Evolutionary conservation across 208 protist species (phyloP).

Genomic region (Wallacemonas sp.): DNA sequence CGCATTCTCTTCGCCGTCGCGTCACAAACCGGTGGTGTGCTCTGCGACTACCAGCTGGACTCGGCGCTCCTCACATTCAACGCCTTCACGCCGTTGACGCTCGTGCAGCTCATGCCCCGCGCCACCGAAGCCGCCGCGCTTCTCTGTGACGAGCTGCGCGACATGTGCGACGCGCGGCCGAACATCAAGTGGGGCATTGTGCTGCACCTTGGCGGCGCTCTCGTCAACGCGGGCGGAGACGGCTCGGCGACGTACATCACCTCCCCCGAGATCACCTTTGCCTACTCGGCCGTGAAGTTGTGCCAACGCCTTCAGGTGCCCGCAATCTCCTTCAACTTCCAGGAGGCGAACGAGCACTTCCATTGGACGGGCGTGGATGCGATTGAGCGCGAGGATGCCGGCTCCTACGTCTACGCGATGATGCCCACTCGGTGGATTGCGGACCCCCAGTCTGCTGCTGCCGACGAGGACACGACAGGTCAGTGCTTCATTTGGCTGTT

Average conservation of each 20-base stretch:
- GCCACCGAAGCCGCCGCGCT: conserved; percentile 14
- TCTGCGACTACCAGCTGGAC: conserved; percentile 38
- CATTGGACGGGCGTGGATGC: conserved; percentile 3
- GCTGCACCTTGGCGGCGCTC: conserved; percentile 26
- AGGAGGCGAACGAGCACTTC: conserved; percentile 8
- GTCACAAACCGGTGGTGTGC: conserved; percentile 20
- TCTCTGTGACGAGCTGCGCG: conserved; percentile 15
- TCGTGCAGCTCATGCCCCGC: conserved; percentile 14
- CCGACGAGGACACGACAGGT: not conserved
- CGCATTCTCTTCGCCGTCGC: conserved; percentile 24
- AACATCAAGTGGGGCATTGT: conserved; percentile 36
- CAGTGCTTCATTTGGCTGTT: conserved; percentile 11
- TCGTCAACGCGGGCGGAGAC: conserved; percentile 15
- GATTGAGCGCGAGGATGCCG: not conserved
- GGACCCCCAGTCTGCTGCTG: not conserved
- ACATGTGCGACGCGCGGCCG: not conserved
- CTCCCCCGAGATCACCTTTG: conserved; percentile 28
- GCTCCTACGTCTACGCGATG: conserved; percentile 3
- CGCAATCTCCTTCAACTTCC: conserved; percentile 19
- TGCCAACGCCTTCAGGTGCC: conserved; percentile 28
- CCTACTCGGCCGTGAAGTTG: conserved; percentile 29
- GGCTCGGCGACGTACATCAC: conserved; percentile 16
- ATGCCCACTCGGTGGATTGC: not conserved
- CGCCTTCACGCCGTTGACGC: conserved; percentile 22
- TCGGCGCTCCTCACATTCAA: conserved; percentile 44